Conservation (phyloP, 495 filamentous ascomycete species). For the Amorphotheca resinae region DNA sequence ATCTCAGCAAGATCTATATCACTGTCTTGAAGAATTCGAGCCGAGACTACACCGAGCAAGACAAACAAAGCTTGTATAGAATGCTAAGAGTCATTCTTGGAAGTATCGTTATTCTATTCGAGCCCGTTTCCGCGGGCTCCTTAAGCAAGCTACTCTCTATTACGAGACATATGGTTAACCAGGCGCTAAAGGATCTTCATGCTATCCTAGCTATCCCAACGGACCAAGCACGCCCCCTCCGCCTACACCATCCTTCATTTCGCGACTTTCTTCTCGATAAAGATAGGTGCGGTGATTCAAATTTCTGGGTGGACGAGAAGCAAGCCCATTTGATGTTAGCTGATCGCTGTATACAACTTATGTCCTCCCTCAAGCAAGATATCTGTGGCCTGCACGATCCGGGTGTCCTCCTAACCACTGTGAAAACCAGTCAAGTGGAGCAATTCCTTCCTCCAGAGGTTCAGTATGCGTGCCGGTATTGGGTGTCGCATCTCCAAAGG, state of each 20-base stretch:
- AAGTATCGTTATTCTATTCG: constrained; percentile 20
- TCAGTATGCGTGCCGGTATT: constrained; percentile 4
- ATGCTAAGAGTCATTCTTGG: constrained; percentile 17
- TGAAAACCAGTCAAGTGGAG: constrained; percentile 12
- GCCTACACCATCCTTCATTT: constrained; percentile 31
- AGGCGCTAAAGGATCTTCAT: constrained; percentile 20
- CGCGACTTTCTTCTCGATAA: constrained; percentile 36
- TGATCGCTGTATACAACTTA: constrained; percentile 24
- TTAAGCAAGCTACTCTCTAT: background rate
- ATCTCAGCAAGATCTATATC: constrained; percentile 4
- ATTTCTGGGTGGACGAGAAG: constrained; percentile 6
- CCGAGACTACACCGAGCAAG: background rate
- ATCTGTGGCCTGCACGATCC: constrained; percentile 26
- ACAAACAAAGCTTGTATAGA: background rate
- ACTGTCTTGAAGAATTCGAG: background rate
- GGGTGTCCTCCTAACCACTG: constrained; percentile 14
- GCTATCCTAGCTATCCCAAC: constrained; percentile 26
- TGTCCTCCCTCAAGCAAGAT: constrained; percentile 25
- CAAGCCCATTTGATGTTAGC: constrained; percentile 24
- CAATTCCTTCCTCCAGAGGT: constrained; percentile 20
- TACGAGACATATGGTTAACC: constrained; percentile 11
- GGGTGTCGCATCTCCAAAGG: constrained; percentile 8
- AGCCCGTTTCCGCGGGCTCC: background rate
- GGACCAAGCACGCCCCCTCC: constrained; percentile 1
- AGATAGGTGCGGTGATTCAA: constrained; percentile 19